phyloP scores from a whole-genome alignment of 345 rosid species.

The Pistacia atlantica region DNA sequence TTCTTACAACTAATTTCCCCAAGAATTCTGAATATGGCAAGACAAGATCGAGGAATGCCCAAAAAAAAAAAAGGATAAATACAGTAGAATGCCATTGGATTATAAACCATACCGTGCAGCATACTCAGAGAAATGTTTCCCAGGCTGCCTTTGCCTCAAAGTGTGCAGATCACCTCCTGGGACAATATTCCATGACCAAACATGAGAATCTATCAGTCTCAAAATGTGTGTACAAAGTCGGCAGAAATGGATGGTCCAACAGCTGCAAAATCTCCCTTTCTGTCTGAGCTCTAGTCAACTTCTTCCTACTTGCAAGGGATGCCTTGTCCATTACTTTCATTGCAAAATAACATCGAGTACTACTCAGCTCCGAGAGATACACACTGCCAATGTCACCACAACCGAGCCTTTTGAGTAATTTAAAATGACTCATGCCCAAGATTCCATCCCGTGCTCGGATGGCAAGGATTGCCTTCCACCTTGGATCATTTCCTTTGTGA shows the following conservation, averaged over 20 bases:
- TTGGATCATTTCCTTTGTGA: slow-evolving; percentile 95
- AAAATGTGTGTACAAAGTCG: slow-evolving; percentile 91
- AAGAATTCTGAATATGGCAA: slow-evolving; percentile 1
- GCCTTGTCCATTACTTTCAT: slow-evolving; percentile 99
- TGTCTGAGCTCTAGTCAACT: slow-evolving; percentile 92
- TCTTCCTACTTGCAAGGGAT: slow-evolving; percentile 92
- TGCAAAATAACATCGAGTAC: slow-evolving; percentile 89
- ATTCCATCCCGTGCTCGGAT: slow-evolving; percentile 83
- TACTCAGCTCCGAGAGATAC: slow-evolving; percentile 89
- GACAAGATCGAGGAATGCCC: background rate
- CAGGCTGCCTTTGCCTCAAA: slow-evolving; percentile 91
- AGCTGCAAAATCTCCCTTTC: slow-evolving; percentile 97
- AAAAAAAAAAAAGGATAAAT: background rate
- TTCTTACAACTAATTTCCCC: background rate
- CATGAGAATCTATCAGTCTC: slow-evolving; percentile 97
- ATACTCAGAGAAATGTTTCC: slow-evolving; percentile 93
- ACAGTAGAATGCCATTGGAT: background rate
- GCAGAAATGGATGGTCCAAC: slow-evolving; percentile 95
- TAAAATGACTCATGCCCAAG: slow-evolving; percentile 94
- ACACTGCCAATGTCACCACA: slow-evolving; percentile 99
- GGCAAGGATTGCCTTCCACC: slow-evolving; percentile 96
- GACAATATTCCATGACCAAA: slow-evolving; percentile 97
- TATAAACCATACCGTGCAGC: slow-evolving; percentile 83
- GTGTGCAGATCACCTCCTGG: slow-evolving; percentile 99
- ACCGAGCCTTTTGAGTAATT: slow-evolving; percentile 88